These are phyloP conservation scores for Glycyrrhiza uralensis DNA, from an alignment of 306 rosid species.

Conservation along the genomic window DNA sequence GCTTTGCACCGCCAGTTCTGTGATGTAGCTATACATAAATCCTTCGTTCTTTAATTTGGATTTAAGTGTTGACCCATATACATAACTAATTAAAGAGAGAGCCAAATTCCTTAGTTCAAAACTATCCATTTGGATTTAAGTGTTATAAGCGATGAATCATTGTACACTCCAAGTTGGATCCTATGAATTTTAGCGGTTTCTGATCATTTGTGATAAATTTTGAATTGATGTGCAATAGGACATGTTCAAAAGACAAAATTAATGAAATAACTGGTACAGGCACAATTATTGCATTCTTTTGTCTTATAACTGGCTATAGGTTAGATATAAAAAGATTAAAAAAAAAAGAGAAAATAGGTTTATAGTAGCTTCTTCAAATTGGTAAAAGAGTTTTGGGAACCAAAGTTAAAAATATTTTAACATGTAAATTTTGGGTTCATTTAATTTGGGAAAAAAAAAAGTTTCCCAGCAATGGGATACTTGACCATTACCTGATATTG, in stretches of 20 bases:
- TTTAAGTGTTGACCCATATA: constrained; percentile 28
- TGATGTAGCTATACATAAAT: background rate
- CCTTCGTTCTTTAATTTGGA: too few relatives aligned
- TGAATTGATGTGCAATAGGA: background rate
- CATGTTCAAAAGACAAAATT: background rate
- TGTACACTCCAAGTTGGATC: background rate
- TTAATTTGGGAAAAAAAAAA: too few relatives aligned
- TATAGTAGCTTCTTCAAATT: background rate
- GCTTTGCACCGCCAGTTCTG: background rate
- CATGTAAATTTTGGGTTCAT: too few relatives aligned
- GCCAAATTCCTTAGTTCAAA: background rate
- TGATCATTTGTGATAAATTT: background rate
- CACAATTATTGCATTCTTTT: background rate
- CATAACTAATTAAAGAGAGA: background rate
- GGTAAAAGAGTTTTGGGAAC: background rate
- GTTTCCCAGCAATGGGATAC: too few relatives aligned
- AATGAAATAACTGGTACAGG: background rate
- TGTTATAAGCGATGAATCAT: background rate
- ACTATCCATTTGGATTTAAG: background rate
- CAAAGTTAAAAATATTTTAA: too few relatives aligned
- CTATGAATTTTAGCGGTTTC: background rate
- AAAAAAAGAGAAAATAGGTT: background rate
- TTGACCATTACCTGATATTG: too few relatives aligned
- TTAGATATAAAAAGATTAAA: background rate
- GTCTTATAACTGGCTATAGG: background rate